These are phyloP conservation scores for Gastrolobium villosum DNA, from an alignment of 306 rosid genomes.

Conservation along the genomic window DNA sequence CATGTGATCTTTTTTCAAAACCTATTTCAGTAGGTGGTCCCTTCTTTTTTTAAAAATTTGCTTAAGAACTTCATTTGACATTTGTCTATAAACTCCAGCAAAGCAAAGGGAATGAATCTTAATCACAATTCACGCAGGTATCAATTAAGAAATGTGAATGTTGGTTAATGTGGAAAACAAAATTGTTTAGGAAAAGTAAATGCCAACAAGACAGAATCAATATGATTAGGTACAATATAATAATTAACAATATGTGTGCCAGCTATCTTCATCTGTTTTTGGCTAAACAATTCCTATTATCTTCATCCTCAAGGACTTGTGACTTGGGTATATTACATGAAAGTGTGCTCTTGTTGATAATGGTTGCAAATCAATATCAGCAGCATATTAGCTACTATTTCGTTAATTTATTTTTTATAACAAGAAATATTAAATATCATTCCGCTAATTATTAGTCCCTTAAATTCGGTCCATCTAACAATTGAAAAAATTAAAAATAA, in stretches of 20 bases:
- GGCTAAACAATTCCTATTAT: background rate
- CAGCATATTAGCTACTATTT: background rate
- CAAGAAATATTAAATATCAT: background rate
- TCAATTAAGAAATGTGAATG: constrained; percentile 24
- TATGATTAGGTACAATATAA: background rate
- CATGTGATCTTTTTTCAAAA: no score
- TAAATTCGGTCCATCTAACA: no score
- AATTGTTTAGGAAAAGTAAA: constrained; percentile 6
- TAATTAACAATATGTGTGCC: constrained; percentile 4
- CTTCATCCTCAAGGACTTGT: background rate
- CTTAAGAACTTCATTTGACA: background rate
- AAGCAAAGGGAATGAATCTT: background rate
- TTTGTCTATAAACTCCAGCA: background rate
- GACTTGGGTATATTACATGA: background rate
- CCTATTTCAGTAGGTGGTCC: background rate
- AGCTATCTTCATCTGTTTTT: constrained; percentile 15
- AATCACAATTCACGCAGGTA: background rate
- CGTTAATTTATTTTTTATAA: background rate
- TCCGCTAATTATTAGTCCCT: background rate
- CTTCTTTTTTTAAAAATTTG: background rate
- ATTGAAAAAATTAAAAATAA: no score
- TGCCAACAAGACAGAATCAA: background rate
- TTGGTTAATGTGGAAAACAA: constrained; percentile 8
- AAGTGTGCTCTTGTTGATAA: background rate
- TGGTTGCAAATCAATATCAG: background rate